Evolutionary conservation across 768 basidiomycete species (phyloP), one percentile per base, ranked within the genome.

Genomic region (Rhodotorula kratochvilovae): DNA sequence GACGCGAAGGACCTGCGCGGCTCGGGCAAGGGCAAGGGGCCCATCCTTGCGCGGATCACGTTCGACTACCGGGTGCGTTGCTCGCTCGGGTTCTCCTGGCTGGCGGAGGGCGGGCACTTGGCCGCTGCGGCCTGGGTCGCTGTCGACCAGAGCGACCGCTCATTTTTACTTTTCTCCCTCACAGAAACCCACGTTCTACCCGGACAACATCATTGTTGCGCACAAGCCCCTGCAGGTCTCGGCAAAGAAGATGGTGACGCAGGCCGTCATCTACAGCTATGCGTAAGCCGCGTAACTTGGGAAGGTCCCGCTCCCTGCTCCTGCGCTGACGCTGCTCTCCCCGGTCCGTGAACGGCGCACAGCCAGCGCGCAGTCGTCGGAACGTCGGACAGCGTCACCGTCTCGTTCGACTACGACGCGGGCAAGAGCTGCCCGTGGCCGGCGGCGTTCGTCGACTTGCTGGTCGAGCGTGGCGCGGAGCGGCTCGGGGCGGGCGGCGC

Each of bases 11-110:
- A 67, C 42, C 42, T 71, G 16, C 16, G 43, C 43, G 70, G 70
- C 25, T n/a, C 45, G 10, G 70, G 70, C 17, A 71, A 71, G 51
- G 66, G 70, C 23, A 71, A 67, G 23, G 70, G 70, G 0, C 66
- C 67, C 19, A 71, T 71, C 35, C 58, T 71, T 33, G 70, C 61
- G 4, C 39, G 57, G 3, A 51, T 71, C 29, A 54, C 35, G 3
- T 71, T 63, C 61, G 66, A 71, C 43, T 71, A 71, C 42, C 48
- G 58, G 19, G 61, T 67, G 23, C 46, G 70, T 66, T 43, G 17
- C 39, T 39, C 39, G 39, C 13, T 39, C 39, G n/a, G n/a, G 39
- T 39, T 39, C 39, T 6, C 8, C 39, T 13, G 13, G 8, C 39
- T 39, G 39, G 39, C 39, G 8, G 13, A 39, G 39, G 39, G 39